Base-by-base conservation (phyloP, 192 early-diverging fungal species). In the Linnemannia zychae region DNA sequence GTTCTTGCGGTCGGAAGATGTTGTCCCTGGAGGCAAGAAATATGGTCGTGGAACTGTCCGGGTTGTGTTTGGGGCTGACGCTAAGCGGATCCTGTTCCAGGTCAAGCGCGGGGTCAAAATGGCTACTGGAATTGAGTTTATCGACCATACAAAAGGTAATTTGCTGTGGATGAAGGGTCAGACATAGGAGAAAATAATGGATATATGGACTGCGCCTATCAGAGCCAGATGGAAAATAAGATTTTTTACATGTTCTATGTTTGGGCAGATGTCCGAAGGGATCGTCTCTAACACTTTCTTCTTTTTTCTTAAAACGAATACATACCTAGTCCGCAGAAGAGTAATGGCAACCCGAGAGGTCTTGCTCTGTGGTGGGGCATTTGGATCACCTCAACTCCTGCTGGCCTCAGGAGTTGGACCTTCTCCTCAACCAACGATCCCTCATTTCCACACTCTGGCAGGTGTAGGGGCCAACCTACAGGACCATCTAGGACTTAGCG, bases 361-460 rank as follows among this genome's bases (percentile, higher is more conserved):
- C 65, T 48, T 90, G 37, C 83, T 90, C 38, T 87, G 88, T 31
- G 88, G 71, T 53, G 88, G 89, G 6, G 76, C 89, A 0, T 75
- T 89, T 66, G 80, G 84, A 16, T 86, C 88, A 0, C 89, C 88
- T 17, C 75, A 81, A 15, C 16, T 89, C 6, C 68, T 90, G 7
- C 72, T 87, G 4, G 76, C 80, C 9, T 88, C 88, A 7, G 88
- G 88, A 34, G 79, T 90, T 50, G 88, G 89, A 28, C 76, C 83
- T 7, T 46, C 71, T 7, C 72, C 72, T 34, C 73, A 76, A 60
- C 68, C 73, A 5, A 53, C 68, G 7, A 82, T 87, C 15, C 75
- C 72, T 13, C 75, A 81, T 33, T 48, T 87, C 68, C 81, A 89
- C 60, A 78, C 80, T 3, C 71, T 83, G 17, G 53, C 78, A 38